phyloP scores from a whole-genome alignment of 139 green algal species.

The Coccomyxa sp. region DNA sequence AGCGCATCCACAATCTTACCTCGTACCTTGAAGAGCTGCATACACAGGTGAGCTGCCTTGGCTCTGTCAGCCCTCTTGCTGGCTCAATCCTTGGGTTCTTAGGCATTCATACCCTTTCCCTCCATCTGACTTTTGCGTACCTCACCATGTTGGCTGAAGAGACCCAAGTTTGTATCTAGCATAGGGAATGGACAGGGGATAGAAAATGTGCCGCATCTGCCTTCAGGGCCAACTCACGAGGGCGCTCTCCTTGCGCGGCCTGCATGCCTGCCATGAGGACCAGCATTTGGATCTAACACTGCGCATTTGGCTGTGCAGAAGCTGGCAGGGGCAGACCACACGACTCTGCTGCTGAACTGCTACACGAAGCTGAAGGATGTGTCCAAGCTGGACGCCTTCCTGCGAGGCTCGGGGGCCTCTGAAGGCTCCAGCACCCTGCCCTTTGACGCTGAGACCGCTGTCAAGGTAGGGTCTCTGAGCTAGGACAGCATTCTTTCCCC shows the following conservation, averaged over 20 bases:
- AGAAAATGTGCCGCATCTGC: no score
- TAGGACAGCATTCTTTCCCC: background rate
- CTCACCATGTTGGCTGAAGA: no score
- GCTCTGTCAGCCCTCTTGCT: no score
- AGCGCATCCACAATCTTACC: slow-evolving; percentile 84
- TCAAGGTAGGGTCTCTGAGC: slow-evolving; percentile 45
- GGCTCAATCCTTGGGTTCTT: background rate
- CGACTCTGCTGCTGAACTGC: slow-evolving; percentile 95
- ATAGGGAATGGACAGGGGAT: no score
- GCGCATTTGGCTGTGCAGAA: no score
- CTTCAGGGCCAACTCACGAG: no score
- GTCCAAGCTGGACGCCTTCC: slow-evolving; percentile 77
- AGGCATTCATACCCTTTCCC: background rate
- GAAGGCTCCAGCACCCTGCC: slow-evolving; percentile 20
- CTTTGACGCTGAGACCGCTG: slow-evolving; percentile 87
- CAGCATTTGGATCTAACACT: no score
- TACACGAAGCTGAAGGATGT: slow-evolving; percentile 86
- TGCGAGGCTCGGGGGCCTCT: slow-evolving; percentile 23
- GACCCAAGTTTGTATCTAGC: no score
- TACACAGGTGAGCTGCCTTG: slow-evolving; percentile 40
- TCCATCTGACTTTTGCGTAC: no score
- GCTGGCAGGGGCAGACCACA: slow-evolving; percentile 81
- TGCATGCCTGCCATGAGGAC: no score
- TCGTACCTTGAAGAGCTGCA: slow-evolving; percentile 90
- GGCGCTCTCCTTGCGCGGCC: no score